phyloP scores from a whole-genome alignment of 1,284 basidiomycete genomes.

The Apiotrichum siamense region DNA sequence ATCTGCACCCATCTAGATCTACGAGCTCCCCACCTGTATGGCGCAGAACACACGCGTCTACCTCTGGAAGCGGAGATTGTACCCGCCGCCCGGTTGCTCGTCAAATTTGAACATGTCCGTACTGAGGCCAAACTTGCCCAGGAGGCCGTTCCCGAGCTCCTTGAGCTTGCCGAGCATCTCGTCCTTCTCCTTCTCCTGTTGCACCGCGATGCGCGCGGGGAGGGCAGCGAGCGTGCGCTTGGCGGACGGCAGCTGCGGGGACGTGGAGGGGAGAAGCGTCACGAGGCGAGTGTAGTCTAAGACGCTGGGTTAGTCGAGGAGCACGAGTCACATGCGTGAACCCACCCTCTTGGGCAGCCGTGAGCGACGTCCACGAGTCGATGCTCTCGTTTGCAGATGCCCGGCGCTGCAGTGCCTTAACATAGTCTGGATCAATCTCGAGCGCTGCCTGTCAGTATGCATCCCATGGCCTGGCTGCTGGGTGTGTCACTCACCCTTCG shows the following conservation, averaged over 20 bases:
- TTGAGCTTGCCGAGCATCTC: slow-evolving; percentile 94
- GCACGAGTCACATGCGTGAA: slow-evolving; percentile 1
- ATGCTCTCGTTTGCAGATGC: slow-evolving; percentile 76
- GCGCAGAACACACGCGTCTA: slow-evolving; percentile 12
- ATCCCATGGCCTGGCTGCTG: too few species aligned
- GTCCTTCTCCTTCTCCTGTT: slow-evolving; percentile 78
- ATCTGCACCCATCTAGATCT: too few species aligned
- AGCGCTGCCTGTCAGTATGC: slow-evolving; percentile 74
- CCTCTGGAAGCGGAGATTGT: slow-evolving; percentile 75
- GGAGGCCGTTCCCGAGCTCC: slow-evolving; percentile 78
- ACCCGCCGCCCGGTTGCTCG: slow-evolving; percentile 85
- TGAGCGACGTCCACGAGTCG: slow-evolving; percentile 72
- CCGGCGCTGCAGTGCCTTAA: slow-evolving; percentile 82
- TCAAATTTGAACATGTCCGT: slow-evolving; percentile 94
- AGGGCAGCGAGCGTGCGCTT: slow-evolving; percentile 54
- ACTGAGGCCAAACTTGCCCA: slow-evolving; percentile 84
- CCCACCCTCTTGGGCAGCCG: slow-evolving; percentile 75
- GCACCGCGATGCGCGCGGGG: slow-evolving; percentile 58
- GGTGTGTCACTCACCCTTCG: slow-evolving; percentile 27
- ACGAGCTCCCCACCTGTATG: background rate
- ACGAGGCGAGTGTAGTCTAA: slow-evolving; percentile 72
- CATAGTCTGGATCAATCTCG: slow-evolving; percentile 70
- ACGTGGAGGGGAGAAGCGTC: slow-evolving; percentile 56
- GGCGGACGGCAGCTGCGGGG: slow-evolving; percentile 53
- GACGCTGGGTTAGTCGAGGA: slow-evolving; percentile 9